Base-by-base conservation (phyloP, 371 early-diverging fungal species). In the Mucor ambiguus region DNA sequence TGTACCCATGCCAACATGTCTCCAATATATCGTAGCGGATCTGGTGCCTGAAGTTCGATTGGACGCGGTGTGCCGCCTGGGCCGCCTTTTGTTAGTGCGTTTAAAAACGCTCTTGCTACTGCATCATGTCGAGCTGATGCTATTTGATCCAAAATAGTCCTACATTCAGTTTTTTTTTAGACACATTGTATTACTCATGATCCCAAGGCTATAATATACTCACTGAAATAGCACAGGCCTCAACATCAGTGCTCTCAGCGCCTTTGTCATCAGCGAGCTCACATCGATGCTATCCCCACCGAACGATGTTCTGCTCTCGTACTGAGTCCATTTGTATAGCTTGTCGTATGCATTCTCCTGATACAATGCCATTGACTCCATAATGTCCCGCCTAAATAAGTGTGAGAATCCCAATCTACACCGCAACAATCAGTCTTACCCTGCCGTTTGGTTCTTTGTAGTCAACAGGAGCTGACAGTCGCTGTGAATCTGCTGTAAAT, bases 1-100 rank as follows among this genome's bases (percentile, higher is more conserved):
- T 98, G 98, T 1, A 96, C 72, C 97, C 97, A 98, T 1, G 97
- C 96, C 14, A 97, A 77, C 93, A 96, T 95, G 66, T 96, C 98
- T 11, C 97, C 96, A 56, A 92, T 86, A 69, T 96, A 96, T 32
- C 96, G 82, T 61, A 92, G 71, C 2, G 96, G 92, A 69, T 98
- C 97, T 55, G 92, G 93, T 0, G 96, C 95, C 71, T 95, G 94
- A 4, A 95, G 67, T 69, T 98, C 98, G 58, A 96, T 95, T 0
- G 98, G 96, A 32, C 95, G 77, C 16, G 96, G 93, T 12, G 88
- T 83, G 2, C 95, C 95, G 33, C 88, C 87, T 11, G 92, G 93
- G 1, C 93, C 95, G n/a, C 96, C 96, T 41, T 89, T 78, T 1
- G 92, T 92, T 37, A 97, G 78, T 1, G 96, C 96, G 35, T 86